Evolutionary conservation across 306 rosid species (phyloP), one percentile per base, ranked within the genome.

Genomic region (Vigna radiata): DNA sequence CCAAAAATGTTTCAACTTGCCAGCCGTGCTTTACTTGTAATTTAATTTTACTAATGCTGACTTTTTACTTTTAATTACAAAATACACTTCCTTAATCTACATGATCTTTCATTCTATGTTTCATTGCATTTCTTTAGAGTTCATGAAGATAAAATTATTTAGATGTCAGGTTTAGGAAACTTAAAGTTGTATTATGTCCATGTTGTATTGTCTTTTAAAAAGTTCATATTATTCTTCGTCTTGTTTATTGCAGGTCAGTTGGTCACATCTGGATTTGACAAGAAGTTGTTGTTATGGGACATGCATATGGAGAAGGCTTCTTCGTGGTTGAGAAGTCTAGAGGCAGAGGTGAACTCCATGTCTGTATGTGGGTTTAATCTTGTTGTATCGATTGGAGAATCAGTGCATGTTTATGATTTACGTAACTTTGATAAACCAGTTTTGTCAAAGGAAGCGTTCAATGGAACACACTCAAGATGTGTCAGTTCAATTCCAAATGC

Each of bases 191-290:
- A 49, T 49, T 29, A 23, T 53, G 36, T 43, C 36, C 70, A 55
- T 54, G 36, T 21, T 54, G 29, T 36, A 33, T 46, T 79, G 12
- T 64, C 7, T 67, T 65, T 56, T 14, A 10, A 15, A 50, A 64
- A 19, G 44, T 75, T 74, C 68, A 25, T 36, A 68, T 48, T 60
- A 70, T 62, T 75, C 43, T 10, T 74, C 50, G 68, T 13, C 52
- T 56, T 37, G 56, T 21, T 68, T 81, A 48, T 23, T 85, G 82
- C 70, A 92, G 98, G 82, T 81, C 96, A 89, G 77, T 76, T 92
- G 80, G 83, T 95, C 47, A 81, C 91, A 71, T 86, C 93, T 2
- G 98, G 98, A 77, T 79, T 88, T 77, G 96, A 95, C 89, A 84
- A 85, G 75, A 89, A 89, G 78, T 58, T 92, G 81, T 21, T 83